Evolutionary conservation across 129 eudicot genomes (phyloP).

Genomic region (Tagetes patula): DNA sequence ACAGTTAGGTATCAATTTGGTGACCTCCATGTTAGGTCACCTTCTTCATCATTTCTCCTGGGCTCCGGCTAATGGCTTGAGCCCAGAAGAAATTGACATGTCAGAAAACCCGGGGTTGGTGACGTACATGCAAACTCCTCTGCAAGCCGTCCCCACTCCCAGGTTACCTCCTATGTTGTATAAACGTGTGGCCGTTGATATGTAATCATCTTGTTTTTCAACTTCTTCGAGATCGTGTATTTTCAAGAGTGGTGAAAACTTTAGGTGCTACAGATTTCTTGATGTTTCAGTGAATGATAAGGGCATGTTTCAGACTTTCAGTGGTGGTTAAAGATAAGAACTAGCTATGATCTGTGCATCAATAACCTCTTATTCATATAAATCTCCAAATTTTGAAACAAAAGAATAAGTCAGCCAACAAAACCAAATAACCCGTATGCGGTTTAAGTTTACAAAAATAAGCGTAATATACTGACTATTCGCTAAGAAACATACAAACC

Average conservation of each 20-base stretch:
- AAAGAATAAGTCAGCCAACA: too few relatives aligned
- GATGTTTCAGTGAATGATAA: not conserved
- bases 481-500: too few relatives aligned
- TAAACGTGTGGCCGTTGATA: constrained; percentile 55
- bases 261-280: constrained; percentile 7
- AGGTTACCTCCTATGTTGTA: constrained; percentile 56
- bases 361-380: too few relatives aligned
- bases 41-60: constrained; percentile 67
- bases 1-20: constrained; percentile 60
- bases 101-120: constrained; percentile 64
- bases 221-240: not conserved
- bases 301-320: too few relatives aligned
- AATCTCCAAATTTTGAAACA: too few relatives aligned
- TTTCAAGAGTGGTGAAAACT: not conserved
- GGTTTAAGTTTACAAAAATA: too few relatives aligned
- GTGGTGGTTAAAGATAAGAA: too few relatives aligned
- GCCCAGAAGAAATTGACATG: constrained; percentile 60
- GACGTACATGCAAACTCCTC: constrained; percentile 62
- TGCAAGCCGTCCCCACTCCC: constrained; percentile 55
- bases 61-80: constrained; percentile 57
- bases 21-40: constrained; percentile 65
- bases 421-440: too few relatives aligned
- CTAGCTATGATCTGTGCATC: too few relatives aligned
- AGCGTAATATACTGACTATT: too few relatives aligned
- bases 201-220: constrained; percentile 20